These are phyloP conservation scores for Verticillium tricorpus DNA, from an alignment of 2,329 filamentous ascomycete genomes.

Conservation along the genomic window DNA sequence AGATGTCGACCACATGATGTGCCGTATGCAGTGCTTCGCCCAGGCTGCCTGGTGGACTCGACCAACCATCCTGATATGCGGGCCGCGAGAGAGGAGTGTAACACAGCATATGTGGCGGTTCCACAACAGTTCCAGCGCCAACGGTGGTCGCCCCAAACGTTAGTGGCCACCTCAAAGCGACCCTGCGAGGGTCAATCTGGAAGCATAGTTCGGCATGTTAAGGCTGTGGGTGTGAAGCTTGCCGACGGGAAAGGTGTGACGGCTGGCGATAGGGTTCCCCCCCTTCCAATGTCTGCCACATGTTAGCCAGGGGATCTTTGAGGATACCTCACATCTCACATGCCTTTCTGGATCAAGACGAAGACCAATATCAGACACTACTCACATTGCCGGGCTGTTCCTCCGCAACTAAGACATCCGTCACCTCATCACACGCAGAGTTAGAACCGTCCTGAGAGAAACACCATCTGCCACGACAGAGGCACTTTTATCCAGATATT, in stretches of 20 bases:
- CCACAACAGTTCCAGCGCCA: background rate
- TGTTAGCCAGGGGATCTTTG: background rate
- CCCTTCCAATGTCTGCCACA: background rate
- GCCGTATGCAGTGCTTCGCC: background rate
- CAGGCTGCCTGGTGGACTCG: background rate
- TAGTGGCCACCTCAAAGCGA: background rate
- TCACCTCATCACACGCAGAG: background rate
- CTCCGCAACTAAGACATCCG: background rate
- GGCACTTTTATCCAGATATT: background rate
- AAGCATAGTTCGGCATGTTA: background rate
- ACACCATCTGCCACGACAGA: background rate
- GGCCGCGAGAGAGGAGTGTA: background rate
- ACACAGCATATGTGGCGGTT: background rate
- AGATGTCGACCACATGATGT: background rate
- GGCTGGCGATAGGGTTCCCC: too few relatives aligned
- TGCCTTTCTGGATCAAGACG: background rate
- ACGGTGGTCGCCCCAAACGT: background rate
- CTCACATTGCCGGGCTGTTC: background rate
- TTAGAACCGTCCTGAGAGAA: background rate
- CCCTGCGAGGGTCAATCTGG: background rate
- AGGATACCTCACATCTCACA: background rate
- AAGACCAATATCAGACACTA: too few relatives aligned
- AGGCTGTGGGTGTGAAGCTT: background rate
- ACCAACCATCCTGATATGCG: background rate
- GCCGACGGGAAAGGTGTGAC: too few relatives aligned